Base-by-base conservation (phyloP, 2,329 filamentous ascomycete genomes). In the Fusarium sp. region DNA sequence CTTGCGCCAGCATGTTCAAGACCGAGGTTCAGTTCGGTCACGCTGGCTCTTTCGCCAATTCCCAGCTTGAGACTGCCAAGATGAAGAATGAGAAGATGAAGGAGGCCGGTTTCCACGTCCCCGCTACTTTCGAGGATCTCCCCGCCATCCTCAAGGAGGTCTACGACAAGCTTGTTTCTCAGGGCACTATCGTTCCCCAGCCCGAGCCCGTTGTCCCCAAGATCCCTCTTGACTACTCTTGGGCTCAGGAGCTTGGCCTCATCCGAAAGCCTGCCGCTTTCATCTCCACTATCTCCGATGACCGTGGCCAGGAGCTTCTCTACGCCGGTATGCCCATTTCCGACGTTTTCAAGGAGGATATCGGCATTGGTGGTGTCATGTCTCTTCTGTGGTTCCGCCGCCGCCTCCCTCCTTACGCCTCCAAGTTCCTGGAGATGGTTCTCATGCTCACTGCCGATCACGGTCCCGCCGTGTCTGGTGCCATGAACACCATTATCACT, bases 401-500 rank as follows among this genome's bases (percentile, higher is more conserved):
- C 82, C 92, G 96, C 79, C 91, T 99, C 67, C 96, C 96, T 69
- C 86, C 91, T 78, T 98, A 97, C 80, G 96, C 96, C 77, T 96
- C 93, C 88, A 97, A 97, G 85, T 99, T 99, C 88, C 85, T 99
- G 74, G 96, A 99, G 88, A 99, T 99, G 96, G 96, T 99, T 72
- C 95, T 99, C 81, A 99, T 99, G 96, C 90, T 99, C 78, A 99
- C 96, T 78, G 96, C 96, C 76, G 96, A 99, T 79, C 96, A 99
- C 90, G 96, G 96, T 83, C 96, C 96, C 54, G 96, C 96, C 75
- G 96, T 99, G 75, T 99, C 96, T 75, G 96, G 96, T 88, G 96
- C 96, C 81, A 99, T 99, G 96, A 99, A 99, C 91, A 99, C 96
- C 80, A 99, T 99, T 81, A 98, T 99, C 81, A 99, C 96, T 68